phyloP scores from a whole-genome alignment of 176 grass and related monocot genomes.

The Hordeum marinum region DNA sequence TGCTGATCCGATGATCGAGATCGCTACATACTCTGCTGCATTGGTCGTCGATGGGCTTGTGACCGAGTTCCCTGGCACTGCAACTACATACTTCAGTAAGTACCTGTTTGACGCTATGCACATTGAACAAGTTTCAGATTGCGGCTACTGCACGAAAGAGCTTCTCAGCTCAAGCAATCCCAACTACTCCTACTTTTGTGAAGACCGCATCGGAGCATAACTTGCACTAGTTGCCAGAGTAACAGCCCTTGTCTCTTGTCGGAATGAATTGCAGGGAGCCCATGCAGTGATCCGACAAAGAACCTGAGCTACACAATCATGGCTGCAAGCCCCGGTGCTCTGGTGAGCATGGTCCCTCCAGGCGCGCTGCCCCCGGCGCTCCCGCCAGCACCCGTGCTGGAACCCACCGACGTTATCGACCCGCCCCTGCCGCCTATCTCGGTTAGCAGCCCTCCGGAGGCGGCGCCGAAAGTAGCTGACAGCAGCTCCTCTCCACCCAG shows the following conservation, averaged over 20 bases:
- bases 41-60: conserved; percentile 52
- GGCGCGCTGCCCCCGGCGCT: conserved; percentile 54
- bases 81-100: conserved; percentile 77
- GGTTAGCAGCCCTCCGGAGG: conserved; percentile 17
- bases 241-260: neutral
- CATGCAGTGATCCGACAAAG: conserved; percentile 53
- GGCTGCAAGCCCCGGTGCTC: conserved; percentile 47
- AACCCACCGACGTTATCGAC: conserved; percentile 56
- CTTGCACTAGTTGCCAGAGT: neutral
- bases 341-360: conserved; percentile 35
- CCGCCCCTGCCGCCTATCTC: conserved; percentile 68
- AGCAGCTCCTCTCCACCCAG: neutral
- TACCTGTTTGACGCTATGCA: neutral
- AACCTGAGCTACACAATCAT: conserved; percentile 70
- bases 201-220: neutral
- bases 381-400: conserved; percentile 66
- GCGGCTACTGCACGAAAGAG: neutral
- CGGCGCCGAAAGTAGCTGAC: neutral
- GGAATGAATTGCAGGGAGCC: conserved; percentile 59
- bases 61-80: conserved; percentile 81
- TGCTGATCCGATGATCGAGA: conserved; percentile 66
- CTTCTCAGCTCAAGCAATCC: neutral
- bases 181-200: neutral
- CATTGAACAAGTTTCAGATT: neutral
- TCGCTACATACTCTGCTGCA: conserved; percentile 42